Base-by-base conservation (phyloP, 768 basidiomycete genomes). In the Mycena pura region DNA sequence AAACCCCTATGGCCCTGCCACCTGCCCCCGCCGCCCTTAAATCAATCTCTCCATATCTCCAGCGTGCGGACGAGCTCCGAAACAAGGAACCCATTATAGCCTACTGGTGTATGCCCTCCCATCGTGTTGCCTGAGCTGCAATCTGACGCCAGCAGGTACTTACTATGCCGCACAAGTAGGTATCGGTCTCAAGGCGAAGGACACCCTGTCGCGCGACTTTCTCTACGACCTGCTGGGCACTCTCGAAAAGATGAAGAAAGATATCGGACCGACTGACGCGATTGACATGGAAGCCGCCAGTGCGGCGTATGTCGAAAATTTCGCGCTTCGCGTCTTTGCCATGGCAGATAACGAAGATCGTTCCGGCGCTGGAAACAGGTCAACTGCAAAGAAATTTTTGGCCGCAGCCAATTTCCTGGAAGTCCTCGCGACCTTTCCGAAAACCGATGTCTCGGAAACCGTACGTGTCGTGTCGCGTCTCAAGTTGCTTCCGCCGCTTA, bases 361-460 rank as follows among this genome's bases (percentile, higher is more conserved):
- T 43, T 82, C 77, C 14, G 94, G 91, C 1, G 80, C 78, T 41
- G 87, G 91, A 14, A 91, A 89, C 67, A 96, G 94, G 71, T 84
- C 86, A 19, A 99, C 96, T 1, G 95, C 96, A 5, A 92, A 91
- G 71, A 96, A 96, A 75, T 99, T 99, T 73, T 80, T 98, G 4
- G 96, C 95, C 14, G 94, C 96, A 29, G 90, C 94, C 51, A 93
- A 94, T 72, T 99, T 99, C 75, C 86, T 99, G 43, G 95, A 99
- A 74, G 80, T 97, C 27, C 83, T 98, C 52, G 85, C 84, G 47
- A 84, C 87, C 5, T 96, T 96, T 70, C 87, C 86, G 34, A 83
- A 85, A 64, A 65, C 77, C 7, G 82, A 86, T 46, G 68, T 84
- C 32, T 80, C 85, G 6, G 87, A 88, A 65, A 79, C 85, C 46